Base-by-base conservation (phyloP, 208 protist species). In the Leishmania aethiopica region DNA sequence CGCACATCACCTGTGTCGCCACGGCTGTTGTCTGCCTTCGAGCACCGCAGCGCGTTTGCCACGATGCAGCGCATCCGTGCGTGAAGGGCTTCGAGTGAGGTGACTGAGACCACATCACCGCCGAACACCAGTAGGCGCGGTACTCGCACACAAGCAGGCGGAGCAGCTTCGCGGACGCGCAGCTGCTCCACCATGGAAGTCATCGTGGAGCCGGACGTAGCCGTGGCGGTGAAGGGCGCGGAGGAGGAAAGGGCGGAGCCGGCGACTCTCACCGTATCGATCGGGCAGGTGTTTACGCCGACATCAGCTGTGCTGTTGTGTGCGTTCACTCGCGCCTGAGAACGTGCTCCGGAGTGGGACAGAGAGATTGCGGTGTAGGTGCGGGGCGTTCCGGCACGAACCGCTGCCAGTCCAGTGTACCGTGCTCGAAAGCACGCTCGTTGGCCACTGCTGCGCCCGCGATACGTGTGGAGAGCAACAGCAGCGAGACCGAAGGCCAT, bases 91-190 rank as follows among this genome's bases (percentile, higher is more conserved):
- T 93, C 87, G 4, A 97, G 90, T 1, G 90, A 90, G 1, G 91
- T 90, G 25, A 96, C 82, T 2, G 92, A 96, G 32, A 97, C 94
- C 22, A 90, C 82, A 72, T 96, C 94, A 1, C 94, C 94, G 53
- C 94, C 94, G 85, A 97, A 96, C 84, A 97, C 93, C 45, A 97
- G 86, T 11, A 97, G 51, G 6, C 91, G 91, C 4, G 91, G 91
- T 15, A 94, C 64, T 35, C 88, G 90, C 40, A 91, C 86, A 32
- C 71, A 86, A 67, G 62, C 69, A n/a, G 53, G 60, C 11, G 35
- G 67, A 42, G 28, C 15, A 1, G 53, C 66, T 22, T 82, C 78
- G 28, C 55, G 40, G 40, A 81, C 77, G 22, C 77, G 77, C 28
- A 81, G 66, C 35, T 62, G 25, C 19, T 75, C 45, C 55, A n/a